Base-by-base conservation (phyloP, 2,329 filamentous ascomycete species). In the Trichophyton benhamiae region DNA sequence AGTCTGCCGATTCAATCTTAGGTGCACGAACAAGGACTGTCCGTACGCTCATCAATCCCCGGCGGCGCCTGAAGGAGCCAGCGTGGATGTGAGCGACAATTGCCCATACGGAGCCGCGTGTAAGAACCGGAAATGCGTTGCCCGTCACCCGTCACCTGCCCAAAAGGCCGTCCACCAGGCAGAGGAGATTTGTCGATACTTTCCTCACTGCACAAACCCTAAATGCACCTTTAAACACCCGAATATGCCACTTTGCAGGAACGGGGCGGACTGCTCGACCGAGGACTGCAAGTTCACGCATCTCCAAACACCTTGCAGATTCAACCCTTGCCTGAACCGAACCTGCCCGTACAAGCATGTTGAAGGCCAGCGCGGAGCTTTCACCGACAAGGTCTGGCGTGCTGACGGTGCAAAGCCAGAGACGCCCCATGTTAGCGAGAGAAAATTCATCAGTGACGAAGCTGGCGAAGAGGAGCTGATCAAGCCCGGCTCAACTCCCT, bases 21-120 rank as follows among this genome's bases (percentile, higher is more conserved):
- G 83, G 65, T 99, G 94, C 78, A 89, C 87, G 44, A 95, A 95
- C 75, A 85, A 84, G 67, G 89, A 95, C 64, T 99, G 94, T 77
- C 87, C 87, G 66, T 99, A 90, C 72, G 94, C 90, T 17, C 94
- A 99, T 70, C 92, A 96, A 76, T 96, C 91, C 15, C 91, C 94
- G 1, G 91, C 88, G 1, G 91, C 92, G 36, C 87, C 89, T 2
- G 86, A 87, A 1, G 88, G 87, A 30, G 83, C 82, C 1, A 81
- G 85, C 0, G 80, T 97, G 62, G 94, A 97, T 72, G 81, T 91
- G 66, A 83, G 80, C 62, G 90, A 95, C 69, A 80, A 82, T 17
- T 99, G 94, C 77, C 82, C 82, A 17, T 97, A 88, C 68, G 92
- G 91, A 20, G 90, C 85, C 1, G 91, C 91, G 7, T 99, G 94